Conservation (phyloP, 2,329 filamentous ascomycete genomes). For the Erysiphe neolycopersici region DNA sequence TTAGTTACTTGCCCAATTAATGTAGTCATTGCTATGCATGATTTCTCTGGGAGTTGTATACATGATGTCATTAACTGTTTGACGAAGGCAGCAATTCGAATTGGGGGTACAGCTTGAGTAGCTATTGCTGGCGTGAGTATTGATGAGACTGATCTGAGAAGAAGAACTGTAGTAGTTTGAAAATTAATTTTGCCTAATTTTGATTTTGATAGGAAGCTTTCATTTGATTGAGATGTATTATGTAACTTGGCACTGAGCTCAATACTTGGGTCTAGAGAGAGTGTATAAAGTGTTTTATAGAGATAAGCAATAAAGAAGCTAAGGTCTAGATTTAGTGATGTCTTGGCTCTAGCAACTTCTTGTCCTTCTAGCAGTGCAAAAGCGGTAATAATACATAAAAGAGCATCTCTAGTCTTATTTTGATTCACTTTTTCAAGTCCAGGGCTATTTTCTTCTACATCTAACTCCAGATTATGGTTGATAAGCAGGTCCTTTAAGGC, state of each 20-base stretch:
- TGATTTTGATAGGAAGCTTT: slow-evolving; percentile 17
- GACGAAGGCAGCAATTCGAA: slow-evolving; percentile 70
- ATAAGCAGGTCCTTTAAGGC: slow-evolving; percentile 76
- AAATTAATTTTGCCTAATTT: slow-evolving; percentile 59
- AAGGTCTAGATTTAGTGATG: slow-evolving; percentile 64
- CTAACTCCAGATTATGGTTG: slow-evolving; percentile 24
- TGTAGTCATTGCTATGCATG: slow-evolving; percentile 50
- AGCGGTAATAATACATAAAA: slow-evolving; percentile 87
- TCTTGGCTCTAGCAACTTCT: slow-evolving; percentile 63
- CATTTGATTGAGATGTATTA: slow-evolving; percentile 38
- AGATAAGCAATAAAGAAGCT: slow-evolving; percentile 90
- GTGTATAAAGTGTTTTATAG: slow-evolving; percentile 56
- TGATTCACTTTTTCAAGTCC: slow-evolving; percentile 29
- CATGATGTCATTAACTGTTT: slow-evolving; percentile 69
- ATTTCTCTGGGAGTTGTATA: slow-evolving; percentile 78
- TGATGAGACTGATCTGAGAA: slow-evolving; percentile 63
- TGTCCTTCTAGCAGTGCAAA: slow-evolving; percentile 92
- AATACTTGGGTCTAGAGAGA: slow-evolving; percentile 61
- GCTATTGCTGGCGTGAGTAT: slow-evolving; percentile 53
- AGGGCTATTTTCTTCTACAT: slow-evolving; percentile 16
- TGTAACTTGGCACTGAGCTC: slow-evolving; percentile 54
- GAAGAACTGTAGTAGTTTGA: slow-evolving; percentile 76
- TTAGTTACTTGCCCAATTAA: slow-evolving; percentile 55
- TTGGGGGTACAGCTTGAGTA: slow-evolving; percentile 48
- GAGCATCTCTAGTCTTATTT: slow-evolving; percentile 59